These are phyloP conservation scores for Cocos nucifera DNA, from an alignment of 176 grass and related monocot genomes.

Conservation along the genomic window DNA sequence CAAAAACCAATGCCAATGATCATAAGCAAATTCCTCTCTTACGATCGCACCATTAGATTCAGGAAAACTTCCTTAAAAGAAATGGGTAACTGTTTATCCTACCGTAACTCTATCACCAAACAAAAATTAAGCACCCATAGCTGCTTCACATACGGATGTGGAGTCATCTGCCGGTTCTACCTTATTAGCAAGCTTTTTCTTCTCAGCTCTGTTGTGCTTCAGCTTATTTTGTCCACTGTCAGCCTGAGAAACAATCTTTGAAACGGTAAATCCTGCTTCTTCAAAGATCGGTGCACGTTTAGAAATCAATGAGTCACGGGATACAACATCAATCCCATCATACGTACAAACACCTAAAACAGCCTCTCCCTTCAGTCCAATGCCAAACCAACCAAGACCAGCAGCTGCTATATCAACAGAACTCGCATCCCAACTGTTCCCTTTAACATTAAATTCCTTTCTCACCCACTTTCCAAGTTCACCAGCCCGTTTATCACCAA, in stretches of 20 bases:
- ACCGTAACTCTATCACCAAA: too few species aligned
- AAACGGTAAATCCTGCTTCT: conserved; percentile 78
- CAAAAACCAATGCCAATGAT: too few species aligned
- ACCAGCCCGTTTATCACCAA: conserved; percentile 42
- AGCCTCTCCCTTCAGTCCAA: conserved; percentile 64
- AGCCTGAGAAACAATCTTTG: conserved; percentile 52
- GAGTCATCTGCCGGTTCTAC: background rate
- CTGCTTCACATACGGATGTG: conserved; percentile 3
- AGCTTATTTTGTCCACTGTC: conserved; percentile 53
- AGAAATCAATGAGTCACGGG: conserved; percentile 50
- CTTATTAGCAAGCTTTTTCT: conserved; percentile 22
- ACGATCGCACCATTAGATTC: too few species aligned
- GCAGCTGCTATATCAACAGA: conserved; percentile 65
- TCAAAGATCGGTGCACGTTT: conserved; percentile 58
- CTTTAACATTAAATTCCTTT: conserved; percentile 48
- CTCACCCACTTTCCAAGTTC: conserved; percentile 83
- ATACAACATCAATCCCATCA: conserved; percentile 64
- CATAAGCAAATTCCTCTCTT: too few species aligned
- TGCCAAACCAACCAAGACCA: conserved; percentile 78
- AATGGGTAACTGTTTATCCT: too few species aligned
- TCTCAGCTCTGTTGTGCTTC: conserved; percentile 30
- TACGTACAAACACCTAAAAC: conserved; percentile 77
- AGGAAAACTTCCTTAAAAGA: too few species aligned
- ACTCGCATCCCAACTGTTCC: conserved; percentile 66
- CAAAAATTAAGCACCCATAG: conserved; percentile 4